These are phyloP conservation scores for Wickerhamomyces chambardii DNA, from an alignment of 805 yeast species.

Conservation along the genomic window DNA sequence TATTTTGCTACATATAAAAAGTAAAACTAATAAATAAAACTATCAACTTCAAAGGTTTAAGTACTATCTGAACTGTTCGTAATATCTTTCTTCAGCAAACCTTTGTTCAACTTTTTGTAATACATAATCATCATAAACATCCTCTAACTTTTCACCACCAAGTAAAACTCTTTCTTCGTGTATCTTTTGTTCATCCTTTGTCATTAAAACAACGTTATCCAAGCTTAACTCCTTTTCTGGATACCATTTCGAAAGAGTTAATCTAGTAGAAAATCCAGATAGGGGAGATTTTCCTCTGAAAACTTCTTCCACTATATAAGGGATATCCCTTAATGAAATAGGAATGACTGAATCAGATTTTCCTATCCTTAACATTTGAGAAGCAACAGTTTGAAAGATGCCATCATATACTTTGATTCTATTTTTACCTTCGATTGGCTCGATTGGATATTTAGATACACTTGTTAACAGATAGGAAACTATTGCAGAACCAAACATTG, in stretches of 20 bases:
- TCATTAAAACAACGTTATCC: conserved; percentile 81
- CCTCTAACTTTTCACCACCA: conserved; percentile 54
- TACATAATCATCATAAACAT: conserved; percentile 56
- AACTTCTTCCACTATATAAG: conserved; percentile 83
- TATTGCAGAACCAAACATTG: conserved; percentile 85
- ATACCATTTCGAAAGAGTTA: conserved; percentile 82
- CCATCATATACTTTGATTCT: conserved; percentile 81
- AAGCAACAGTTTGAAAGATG: conserved; percentile 73
- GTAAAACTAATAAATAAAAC: too few relatives aligned
- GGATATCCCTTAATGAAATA: conserved; percentile 60
- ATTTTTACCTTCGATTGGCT: conserved; percentile 86
- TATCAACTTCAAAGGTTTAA: too few relatives aligned
- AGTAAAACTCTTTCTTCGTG: conserved; percentile 73
- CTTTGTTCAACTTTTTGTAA: conserved; percentile 49
- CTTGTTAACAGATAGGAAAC: conserved; percentile 76
- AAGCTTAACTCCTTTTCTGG: conserved; percentile 51
- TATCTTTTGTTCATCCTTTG: conserved; percentile 72
- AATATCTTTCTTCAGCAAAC: conserved; percentile 68
- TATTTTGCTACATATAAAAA: too few relatives aligned
- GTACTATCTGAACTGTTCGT: conserved; percentile 44
- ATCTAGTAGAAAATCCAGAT: conserved; percentile 71
- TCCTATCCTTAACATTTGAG: conserved; percentile 78
- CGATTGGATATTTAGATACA: conserved; percentile 83
- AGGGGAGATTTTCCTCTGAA: conserved; percentile 89
- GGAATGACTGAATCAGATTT: conserved; percentile 69